Conservation (phyloP, 805 yeast species). For the Candida vaughaniae region DNA sequence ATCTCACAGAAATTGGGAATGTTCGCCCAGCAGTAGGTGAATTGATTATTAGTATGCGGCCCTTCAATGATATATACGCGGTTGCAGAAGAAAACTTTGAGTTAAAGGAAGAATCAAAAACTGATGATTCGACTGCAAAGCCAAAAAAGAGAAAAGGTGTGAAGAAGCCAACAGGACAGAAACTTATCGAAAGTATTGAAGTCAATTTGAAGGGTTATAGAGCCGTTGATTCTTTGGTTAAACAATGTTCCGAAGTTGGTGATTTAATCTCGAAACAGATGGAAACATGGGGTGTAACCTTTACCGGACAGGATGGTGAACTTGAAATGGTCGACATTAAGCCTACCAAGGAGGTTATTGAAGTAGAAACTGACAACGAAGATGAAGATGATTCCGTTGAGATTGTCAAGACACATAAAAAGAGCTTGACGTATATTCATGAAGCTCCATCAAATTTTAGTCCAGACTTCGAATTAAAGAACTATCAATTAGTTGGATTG, state of each 20-base stretch:
- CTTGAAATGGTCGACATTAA: slow-evolving; percentile 57
- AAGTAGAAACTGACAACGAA: slow-evolving; percentile 17
- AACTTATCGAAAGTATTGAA: slow-evolving; percentile 67
- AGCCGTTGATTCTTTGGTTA: slow-evolving; percentile 91
- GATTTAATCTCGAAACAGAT: slow-evolving; percentile 67
- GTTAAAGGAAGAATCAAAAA: slow-evolving; percentile 21
- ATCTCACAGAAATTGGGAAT: slow-evolving; percentile 76
- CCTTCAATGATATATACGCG: slow-evolving; percentile 58
- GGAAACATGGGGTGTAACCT: slow-evolving; percentile 83
- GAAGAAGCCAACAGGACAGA: slow-evolving; percentile 63
- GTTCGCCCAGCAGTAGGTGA: slow-evolving; percentile 68
- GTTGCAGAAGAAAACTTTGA: slow-evolving; percentile 58
- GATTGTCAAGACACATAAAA: slow-evolving; percentile 25
- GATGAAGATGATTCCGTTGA: slow-evolving; percentile 36
- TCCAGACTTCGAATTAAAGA: slow-evolving; percentile 65
- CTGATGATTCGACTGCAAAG: slow-evolving; percentile 1
- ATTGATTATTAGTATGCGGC: slow-evolving; percentile 63
- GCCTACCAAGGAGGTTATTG: slow-evolving; percentile 27
- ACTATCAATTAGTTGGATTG: slow-evolving; percentile 94
- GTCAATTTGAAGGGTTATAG: slow-evolving; percentile 80
- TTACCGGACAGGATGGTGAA: slow-evolving; percentile 62
- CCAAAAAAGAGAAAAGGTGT: slow-evolving; percentile 38
- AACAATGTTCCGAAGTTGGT: slow-evolving; percentile 79
- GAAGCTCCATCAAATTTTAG: slow-evolving; percentile 71
- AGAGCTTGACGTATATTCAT: slow-evolving; percentile 48